A percentile compares a stretch with the other conserved stretches of the same genome.
Evolutionary conservation across 345 rosid species (phyloP).

Genomic region (Aurinia saxatilis): DNA sequence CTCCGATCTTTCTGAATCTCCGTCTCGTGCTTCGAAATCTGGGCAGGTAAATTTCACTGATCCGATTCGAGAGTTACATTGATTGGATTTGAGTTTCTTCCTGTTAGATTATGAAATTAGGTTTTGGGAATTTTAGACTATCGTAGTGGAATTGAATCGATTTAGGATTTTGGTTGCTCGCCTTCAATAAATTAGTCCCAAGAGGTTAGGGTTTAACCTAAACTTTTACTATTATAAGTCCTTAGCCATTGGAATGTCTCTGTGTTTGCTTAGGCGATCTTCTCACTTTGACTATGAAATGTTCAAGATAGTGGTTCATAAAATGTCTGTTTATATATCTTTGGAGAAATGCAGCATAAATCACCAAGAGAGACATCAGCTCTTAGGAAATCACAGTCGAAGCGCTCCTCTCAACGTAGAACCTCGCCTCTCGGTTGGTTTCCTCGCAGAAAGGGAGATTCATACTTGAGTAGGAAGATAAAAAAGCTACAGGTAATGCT

Average conservation of each 20-base stretch:
- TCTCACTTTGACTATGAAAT: background rate
- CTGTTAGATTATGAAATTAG: background rate
- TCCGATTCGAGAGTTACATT: background rate
- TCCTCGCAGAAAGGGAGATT: constrained; percentile 73
- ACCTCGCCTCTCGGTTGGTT: constrained; percentile 78
- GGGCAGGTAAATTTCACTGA: constrained; percentile 38
- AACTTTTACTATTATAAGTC: too few relatives aligned
- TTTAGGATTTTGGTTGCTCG: background rate
- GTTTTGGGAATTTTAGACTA: background rate
- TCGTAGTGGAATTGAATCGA: background rate
- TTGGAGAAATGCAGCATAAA: constrained; percentile 43
- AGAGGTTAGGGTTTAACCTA: background rate
- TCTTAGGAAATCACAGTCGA: constrained; percentile 63
- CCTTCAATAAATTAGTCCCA: background rate
- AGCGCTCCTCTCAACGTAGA: constrained; percentile 77
- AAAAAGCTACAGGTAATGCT: constrained; percentile 75
- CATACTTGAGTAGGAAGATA: constrained; percentile 77
- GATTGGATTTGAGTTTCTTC: constrained; percentile 8
- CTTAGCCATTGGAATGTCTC: too few relatives aligned
- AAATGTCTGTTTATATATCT: background rate
- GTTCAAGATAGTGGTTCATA: background rate
- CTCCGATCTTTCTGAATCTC: constrained; percentile 18
- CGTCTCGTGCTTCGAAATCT: constrained; percentile 37
- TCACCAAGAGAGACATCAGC: constrained; percentile 49
- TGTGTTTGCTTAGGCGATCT: background rate